A percentile compares a stretch with the other conserved stretches of the same genome.
These are phyloP conservation scores for Evansstolkia leycettana DNA, from an alignment of 495 filamentous ascomycete genomes.

Conservation along the genomic window DNA sequence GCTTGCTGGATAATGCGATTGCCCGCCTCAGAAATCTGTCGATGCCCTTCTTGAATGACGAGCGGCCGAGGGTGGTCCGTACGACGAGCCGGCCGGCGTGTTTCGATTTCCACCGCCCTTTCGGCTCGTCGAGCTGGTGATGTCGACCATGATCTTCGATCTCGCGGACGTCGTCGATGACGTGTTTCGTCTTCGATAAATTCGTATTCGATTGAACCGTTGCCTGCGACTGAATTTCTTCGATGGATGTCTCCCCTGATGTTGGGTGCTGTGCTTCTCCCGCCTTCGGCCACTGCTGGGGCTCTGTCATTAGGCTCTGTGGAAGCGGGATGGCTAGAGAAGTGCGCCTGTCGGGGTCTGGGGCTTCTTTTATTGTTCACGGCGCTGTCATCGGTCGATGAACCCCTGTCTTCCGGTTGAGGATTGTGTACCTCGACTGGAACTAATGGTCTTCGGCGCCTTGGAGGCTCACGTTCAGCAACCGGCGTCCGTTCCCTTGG, in stretches of 20 bases:
- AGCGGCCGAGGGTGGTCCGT: conserved; percentile 4
- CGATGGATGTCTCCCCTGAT: no score
- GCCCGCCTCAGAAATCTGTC: conserved; percentile 9
- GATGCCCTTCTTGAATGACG: conserved; percentile 12
- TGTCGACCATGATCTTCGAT: no score
- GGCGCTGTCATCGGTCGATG: not conserved
- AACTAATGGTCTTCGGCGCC: conserved; percentile 2
- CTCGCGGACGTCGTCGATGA: no score
- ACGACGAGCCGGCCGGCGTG: no score
- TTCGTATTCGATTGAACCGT: no score
- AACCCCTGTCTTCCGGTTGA: not conserved
- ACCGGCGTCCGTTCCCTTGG: conserved; percentile 13
- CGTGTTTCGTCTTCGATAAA: no score
- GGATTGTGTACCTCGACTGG: conserved; percentile 10
- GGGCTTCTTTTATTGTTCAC: conserved; percentile 1
- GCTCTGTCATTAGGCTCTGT: conserved; percentile 1
- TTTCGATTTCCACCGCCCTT: no score
- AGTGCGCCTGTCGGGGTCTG: conserved; percentile 8
- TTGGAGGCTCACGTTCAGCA: conserved; percentile 9
- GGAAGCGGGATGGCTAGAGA: conserved; percentile 6
- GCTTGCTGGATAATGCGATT: conserved; percentile 7
- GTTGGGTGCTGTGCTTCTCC: no score
- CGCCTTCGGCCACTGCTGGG: not conserved
- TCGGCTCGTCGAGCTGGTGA: no score
- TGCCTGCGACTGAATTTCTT: no score